Evolutionary conservation across 257 asterid genomes (phyloP).

Genomic region (Anisodus acutangulus): DNA sequence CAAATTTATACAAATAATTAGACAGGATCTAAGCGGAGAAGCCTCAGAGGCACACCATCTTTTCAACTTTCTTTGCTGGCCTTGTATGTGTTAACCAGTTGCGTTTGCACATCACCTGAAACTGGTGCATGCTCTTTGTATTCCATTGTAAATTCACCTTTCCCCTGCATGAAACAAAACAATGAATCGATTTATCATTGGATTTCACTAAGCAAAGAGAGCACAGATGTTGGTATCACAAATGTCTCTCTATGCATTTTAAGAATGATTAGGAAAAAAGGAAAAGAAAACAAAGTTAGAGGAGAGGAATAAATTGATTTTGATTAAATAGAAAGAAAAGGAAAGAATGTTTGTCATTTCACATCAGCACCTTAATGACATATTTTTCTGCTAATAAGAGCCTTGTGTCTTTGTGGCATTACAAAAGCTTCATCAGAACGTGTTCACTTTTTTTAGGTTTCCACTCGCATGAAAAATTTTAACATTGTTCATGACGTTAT

Average conservation of each 20-base stretch:
- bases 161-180: slow-evolving; percentile 59
- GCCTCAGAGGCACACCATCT: slow-evolving; percentile 32
- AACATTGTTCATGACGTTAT: neutral
- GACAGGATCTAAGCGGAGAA: neutral
- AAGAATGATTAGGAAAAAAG: neutral
- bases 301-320: neutral
- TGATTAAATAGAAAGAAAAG: neutral
- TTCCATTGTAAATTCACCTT: slow-evolving; percentile 99
- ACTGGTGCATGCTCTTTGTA: slow-evolving; percentile 81
- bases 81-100: slow-evolving; percentile 70
- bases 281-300: slow-evolving; percentile 7
- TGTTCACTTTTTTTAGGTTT: neutral
- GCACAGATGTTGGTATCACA: neutral
- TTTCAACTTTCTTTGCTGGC: slow-evolving; percentile 58
- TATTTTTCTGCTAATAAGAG: neutral
- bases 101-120: slow-evolving; percentile 83
- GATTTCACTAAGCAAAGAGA: neutral
- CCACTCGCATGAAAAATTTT: neutral
- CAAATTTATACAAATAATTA: neutral
- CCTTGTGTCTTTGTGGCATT: neutral
- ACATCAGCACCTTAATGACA: slow-evolving; percentile 1
- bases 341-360: neutral
- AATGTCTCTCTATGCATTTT: neutral
- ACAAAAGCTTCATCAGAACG: neutral
- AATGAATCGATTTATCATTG: neutral